A percentile compares a stretch with the other conserved stretches of the same genome.
phyloP scores from a whole-genome alignment of 371 early-diverging fungal genomes.

The Apophysomyces sp. region DNA sequence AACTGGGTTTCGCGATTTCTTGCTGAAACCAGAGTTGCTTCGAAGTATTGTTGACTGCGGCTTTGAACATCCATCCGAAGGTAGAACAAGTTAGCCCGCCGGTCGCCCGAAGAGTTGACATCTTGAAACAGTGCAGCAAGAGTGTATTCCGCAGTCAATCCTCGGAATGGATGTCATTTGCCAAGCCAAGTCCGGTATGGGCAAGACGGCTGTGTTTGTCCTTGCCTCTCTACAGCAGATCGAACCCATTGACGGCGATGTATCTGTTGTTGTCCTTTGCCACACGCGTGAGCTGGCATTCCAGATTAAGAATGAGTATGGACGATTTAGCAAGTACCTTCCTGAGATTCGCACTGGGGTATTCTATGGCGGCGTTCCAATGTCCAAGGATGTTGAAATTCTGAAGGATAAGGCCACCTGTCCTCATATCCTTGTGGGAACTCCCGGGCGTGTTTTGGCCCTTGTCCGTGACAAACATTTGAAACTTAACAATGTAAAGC shows the following conservation, averaged over 20 bases:
- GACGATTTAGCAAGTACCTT: constrained; percentile 92
- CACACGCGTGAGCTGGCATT: constrained; percentile 98
- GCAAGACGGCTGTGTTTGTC: constrained; percentile 99
- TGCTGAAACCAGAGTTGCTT: constrained; percentile 94
- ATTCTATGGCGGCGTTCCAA: constrained; percentile 88
- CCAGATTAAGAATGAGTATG: constrained; percentile 97
- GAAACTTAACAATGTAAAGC: constrained; percentile 82
- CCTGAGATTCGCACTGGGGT: constrained; percentile 93
- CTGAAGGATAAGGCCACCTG: constrained; percentile 78
- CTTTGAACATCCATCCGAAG: constrained; percentile 99
- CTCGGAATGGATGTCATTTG: constrained; percentile 96
- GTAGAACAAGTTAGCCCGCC: constrained; percentile 30
- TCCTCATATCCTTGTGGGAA: constrained; percentile 97
- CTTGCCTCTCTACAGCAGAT: constrained; percentile 96
- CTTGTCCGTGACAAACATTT: constrained; percentile 83
- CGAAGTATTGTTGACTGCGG: constrained; percentile 97
- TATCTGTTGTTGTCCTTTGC: constrained; percentile 91
- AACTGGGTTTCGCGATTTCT: constrained; percentile 98
- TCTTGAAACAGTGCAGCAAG: constrained; percentile 86
- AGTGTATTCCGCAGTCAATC: constrained; percentile 97
- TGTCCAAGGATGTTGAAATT: constrained; percentile 79
- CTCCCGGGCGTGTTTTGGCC: constrained; percentile 96
- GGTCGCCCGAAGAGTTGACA: background rate
- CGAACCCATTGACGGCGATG: constrained; percentile 78
- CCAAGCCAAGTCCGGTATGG: constrained; percentile 99